Percentiles rank a stretch among this genome's conserved stretches.
Evolutionary conservation across 1,284 basidiomycete genomes (phyloP).

Genomic region (Ceratobasidium sp.): DNA sequence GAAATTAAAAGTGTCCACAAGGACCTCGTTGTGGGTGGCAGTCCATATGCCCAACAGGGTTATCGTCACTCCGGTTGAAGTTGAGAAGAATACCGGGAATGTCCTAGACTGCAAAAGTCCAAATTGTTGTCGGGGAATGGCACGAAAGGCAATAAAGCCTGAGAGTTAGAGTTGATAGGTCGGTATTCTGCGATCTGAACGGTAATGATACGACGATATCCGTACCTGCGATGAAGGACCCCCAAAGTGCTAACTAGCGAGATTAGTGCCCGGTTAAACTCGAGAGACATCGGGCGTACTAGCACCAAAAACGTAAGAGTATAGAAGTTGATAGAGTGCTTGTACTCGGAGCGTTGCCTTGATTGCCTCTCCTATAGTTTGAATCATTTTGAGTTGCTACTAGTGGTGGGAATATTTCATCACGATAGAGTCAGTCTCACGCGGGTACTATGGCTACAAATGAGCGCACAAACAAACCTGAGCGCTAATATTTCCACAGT

Average conservation of each 20-base stretch:
- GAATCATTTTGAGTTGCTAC: slow-evolving; percentile 23
- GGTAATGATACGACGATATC: neutral
- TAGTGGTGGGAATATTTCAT: neutral
- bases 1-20: slow-evolving; percentile 55
- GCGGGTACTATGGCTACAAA: neutral
- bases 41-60: slow-evolving; percentile 67
- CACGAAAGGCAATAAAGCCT: slow-evolving; percentile 42
- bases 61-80: slow-evolving; percentile 63
- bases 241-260: slow-evolving; percentile 37
- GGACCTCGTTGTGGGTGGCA: slow-evolving; percentile 65
- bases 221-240: slow-evolving; percentile 42
- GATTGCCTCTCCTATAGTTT: slow-evolving; percentile 2
- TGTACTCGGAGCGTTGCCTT: slow-evolving; percentile 1
- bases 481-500: neutral
- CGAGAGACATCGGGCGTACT: slow-evolving; percentile 8
- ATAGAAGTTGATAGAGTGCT: slow-evolving; percentile 32
- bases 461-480: neutral
- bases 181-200: neutral
- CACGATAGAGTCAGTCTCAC: neutral
- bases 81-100: slow-evolving; percentile 76
- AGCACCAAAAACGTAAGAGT: slow-evolving; percentile 32
- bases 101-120: slow-evolving; percentile 73
- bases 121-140: slow-evolving; percentile 66
- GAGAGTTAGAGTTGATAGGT: slow-evolving; percentile 1
- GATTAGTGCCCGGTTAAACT: neutral